Percentiles rank a stretch among this genome's conserved stretches.
Conservation (phyloP, 2,329 filamentous ascomycete genomes). For the Penicillium hesseltinei region DNA sequence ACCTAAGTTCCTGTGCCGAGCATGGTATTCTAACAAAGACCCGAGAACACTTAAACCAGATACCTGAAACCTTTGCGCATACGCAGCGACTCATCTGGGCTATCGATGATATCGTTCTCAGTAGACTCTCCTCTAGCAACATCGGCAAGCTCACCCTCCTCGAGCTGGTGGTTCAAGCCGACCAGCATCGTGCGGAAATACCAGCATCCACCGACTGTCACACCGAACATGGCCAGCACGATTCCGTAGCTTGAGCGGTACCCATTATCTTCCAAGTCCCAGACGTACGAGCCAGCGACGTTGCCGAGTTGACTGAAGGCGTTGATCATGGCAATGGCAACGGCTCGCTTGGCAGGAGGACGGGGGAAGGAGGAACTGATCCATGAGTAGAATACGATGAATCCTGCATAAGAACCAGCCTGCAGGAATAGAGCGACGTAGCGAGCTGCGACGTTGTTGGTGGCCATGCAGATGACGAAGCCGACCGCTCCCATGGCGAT, state of each 20-base stretch:
- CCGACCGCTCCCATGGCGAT: slow-evolving; percentile 55
- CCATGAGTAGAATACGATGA: slow-evolving; percentile 33
- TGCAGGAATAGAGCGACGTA: slow-evolving; percentile 62
- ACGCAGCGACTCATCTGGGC: slow-evolving; percentile 23
- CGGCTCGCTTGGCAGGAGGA: slow-evolving; percentile 70
- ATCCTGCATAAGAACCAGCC: slow-evolving; percentile 56
- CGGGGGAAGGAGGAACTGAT: slow-evolving; percentile 56
- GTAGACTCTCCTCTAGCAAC: slow-evolving; percentile 2
- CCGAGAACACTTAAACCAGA: slow-evolving; percentile 18
- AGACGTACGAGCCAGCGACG: slow-evolving; percentile 62
- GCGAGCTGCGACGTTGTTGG: slow-evolving; percentile 55
- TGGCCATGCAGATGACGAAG: slow-evolving; percentile 61
- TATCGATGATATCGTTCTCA: slow-evolving; percentile 14
- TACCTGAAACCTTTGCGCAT: slow-evolving; percentile 32
- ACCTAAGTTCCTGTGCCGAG: neutral
- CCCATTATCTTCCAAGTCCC: slow-evolving; percentile 59
- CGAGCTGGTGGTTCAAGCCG: slow-evolving; percentile 28
- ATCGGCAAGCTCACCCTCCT: slow-evolving; percentile 16
- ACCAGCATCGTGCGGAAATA: slow-evolving; percentile 50
- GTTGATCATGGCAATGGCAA: slow-evolving; percentile 73
- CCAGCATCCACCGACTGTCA: slow-evolving; percentile 51
- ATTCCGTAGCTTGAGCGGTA: slow-evolving; percentile 65
- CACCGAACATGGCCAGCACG: slow-evolving; percentile 63
- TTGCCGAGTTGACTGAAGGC: slow-evolving; percentile 60
- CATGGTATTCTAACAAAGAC: neutral